Evolutionary conservation across 2,329 filamentous ascomycete species (phyloP).

Genomic region (Moelleriella libera): DNA sequence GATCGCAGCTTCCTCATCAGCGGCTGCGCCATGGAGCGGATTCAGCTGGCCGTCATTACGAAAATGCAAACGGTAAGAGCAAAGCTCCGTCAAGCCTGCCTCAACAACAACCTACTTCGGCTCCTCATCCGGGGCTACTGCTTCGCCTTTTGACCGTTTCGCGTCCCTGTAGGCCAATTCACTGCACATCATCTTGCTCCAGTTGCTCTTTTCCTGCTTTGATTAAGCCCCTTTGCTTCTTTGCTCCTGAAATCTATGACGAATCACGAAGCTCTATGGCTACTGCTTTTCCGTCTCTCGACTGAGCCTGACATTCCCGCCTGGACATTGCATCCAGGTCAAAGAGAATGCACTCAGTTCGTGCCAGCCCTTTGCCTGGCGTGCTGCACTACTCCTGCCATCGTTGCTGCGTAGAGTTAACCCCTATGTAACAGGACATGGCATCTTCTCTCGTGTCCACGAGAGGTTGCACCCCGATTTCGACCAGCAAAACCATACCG

Average conservation of each 20-base stretch:
- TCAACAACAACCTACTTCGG: not conserved
- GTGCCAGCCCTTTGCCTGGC: not conserved
- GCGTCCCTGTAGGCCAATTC: constrained; percentile 1
- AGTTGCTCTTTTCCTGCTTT: constrained; percentile 12
- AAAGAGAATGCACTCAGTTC: not conserved
- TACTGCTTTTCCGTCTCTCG: constrained; percentile 13
- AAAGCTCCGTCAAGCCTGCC: constrained; percentile 2
- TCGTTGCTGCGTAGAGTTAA: constrained; percentile 7
- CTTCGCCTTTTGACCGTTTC: constrained; percentile 2
- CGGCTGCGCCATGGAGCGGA: not conserved
- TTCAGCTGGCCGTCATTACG: not conserved
- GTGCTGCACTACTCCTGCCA: constrained; percentile 3
- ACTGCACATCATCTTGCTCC: constrained; percentile 6
- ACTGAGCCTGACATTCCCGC: not conserved
- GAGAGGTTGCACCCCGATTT: constrained; percentile 8
- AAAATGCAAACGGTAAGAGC: constrained; percentile 4
- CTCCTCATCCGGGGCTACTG: constrained; percentile 1
- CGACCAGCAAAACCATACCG: constrained; percentile 33
- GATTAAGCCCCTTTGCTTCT: constrained; percentile 8
- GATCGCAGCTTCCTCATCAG: constrained; percentile 4
- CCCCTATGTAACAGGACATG: constrained; percentile 18
- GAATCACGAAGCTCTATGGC: constrained; percentile 5
- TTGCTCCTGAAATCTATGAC: constrained; percentile 8
- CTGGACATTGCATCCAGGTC: not conserved
- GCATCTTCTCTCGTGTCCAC: constrained; percentile 14